Conservation (phyloP, 2,329 filamentous ascomycete genomes). For the Epichloe gansuensis region DNA sequence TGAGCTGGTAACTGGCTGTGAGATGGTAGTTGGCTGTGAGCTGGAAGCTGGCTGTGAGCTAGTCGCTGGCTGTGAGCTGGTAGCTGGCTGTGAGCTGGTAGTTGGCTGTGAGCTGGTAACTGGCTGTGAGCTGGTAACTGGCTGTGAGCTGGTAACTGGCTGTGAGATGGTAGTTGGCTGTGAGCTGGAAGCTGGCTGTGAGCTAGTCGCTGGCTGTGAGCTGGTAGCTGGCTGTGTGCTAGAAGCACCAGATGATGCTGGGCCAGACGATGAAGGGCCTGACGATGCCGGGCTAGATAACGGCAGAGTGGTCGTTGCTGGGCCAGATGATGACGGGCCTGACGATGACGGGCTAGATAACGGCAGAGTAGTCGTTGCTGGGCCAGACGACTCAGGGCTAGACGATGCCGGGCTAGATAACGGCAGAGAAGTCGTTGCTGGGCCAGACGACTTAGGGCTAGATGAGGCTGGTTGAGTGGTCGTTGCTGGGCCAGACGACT, state of each 20-base stretch:
- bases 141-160: neutral
- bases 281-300: neutral
- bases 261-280: neutral
- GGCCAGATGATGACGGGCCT: no score
- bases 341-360: no score
- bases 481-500: neutral
- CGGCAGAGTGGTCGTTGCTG: no score
- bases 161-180: neutral
- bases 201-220: neutral
- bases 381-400: no score
- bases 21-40: neutral
- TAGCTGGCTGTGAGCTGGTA: neutral
- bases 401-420: neutral
- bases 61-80: neutral
- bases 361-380: no score
- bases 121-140: neutral
- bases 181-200: neutral
- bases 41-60: neutral
- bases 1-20: neutral
- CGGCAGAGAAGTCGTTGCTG: neutral
- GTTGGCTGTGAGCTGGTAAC: neutral
- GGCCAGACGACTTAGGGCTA: neutral
- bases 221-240: neutral
- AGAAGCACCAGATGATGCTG: neutral
- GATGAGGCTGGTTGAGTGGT: no score